Base-by-base conservation (phyloP, 495 filamentous ascomycete genomes). In the Chaetomium cochliodes region DNA sequence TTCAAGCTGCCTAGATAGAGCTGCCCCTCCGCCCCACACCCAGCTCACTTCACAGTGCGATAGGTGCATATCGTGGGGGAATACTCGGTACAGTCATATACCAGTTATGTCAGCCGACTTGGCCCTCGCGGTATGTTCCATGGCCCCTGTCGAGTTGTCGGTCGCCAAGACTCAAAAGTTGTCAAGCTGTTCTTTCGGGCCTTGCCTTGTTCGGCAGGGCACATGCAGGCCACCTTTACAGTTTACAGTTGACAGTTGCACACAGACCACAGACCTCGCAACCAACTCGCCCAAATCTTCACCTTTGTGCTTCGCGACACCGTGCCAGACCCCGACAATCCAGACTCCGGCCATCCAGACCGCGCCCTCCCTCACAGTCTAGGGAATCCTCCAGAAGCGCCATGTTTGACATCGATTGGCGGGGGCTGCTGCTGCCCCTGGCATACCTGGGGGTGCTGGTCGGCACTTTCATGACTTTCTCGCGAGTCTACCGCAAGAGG, bases 381-480 rank as follows among this genome's bases (percentile, higher is more conserved):
- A 6, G 22, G 26, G 18, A 46, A 11, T 30, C 22, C 37, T n/a
- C 37, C 50, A 47, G 22, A 60, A 30, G 39, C 67, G 72, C 67
- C 44, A 86, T 86, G 82, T 81, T 83, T 65, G 78, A 78, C 62
- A 82, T 93, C 65, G 82, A 96, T 83, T 93, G 90, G 91, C 73
- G 90, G 74, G 85, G 86, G 74, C 88, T 97, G 69, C 78, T 84
- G 66, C 81, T 96, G 67, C 91, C 92, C 57, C 82, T 97, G 70
- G 87, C 90, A 75, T 98, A 98, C 77, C 85, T 98, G 59, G 84
- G 83, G 62, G 87, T 98, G 59, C 85, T 98, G 46, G 81, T 91
- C 67, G 92, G 92, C 71, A 93, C 92, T 37, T 82, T 98, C 46
- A 87, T 88, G 69, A 96, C 91, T 68, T 98, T 98, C 79, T 93